Percentiles rank a stretch among this genome's conserved stretches.
phyloP scores from a whole-genome alignment of 2,329 filamentous ascomycete species.

The Stemphylium vesicarium region DNA sequence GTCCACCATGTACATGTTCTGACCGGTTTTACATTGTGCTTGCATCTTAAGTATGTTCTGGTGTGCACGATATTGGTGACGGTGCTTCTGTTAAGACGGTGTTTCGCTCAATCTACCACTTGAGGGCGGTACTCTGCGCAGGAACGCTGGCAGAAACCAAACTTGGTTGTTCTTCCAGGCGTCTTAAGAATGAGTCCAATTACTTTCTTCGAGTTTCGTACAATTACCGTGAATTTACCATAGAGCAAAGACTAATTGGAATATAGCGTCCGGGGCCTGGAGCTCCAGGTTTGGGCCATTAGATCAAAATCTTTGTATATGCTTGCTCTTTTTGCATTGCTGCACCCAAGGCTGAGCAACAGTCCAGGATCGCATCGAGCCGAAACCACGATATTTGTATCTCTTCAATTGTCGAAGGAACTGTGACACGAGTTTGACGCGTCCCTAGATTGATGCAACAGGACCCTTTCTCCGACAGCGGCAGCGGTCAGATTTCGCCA shows the following conservation, averaged over 20 bases:
- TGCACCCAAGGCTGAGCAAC: not conserved
- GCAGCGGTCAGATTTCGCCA: constrained; percentile 13
- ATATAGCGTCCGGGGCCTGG: not conserved
- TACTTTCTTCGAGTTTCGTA: not conserved
- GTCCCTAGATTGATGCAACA: not conserved
- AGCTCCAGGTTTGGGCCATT: not conserved
- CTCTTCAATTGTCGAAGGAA: not conserved
- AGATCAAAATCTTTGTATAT: not conserved
- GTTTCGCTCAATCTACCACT: too few relatives aligned
- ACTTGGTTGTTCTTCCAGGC: too few relatives aligned
- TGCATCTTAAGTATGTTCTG: too few relatives aligned
- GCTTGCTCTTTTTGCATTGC: not conserved
- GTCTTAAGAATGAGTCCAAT: not conserved
- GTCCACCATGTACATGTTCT: too few relatives aligned
- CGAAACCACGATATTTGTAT: not conserved
- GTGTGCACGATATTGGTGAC: too few relatives aligned
- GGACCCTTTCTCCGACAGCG: not conserved
- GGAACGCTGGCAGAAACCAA: too few relatives aligned
- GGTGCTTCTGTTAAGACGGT: too few relatives aligned
- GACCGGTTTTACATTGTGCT: too few relatives aligned
- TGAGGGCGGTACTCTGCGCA: too few relatives aligned
- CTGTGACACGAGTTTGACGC: not conserved
- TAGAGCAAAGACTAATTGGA: not conserved
- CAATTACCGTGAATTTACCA: too few relatives aligned
- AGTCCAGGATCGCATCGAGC: not conserved